Base-by-base conservation (phyloP, 176 grass and related monocot species). In the Zoysia japonica region DNA sequence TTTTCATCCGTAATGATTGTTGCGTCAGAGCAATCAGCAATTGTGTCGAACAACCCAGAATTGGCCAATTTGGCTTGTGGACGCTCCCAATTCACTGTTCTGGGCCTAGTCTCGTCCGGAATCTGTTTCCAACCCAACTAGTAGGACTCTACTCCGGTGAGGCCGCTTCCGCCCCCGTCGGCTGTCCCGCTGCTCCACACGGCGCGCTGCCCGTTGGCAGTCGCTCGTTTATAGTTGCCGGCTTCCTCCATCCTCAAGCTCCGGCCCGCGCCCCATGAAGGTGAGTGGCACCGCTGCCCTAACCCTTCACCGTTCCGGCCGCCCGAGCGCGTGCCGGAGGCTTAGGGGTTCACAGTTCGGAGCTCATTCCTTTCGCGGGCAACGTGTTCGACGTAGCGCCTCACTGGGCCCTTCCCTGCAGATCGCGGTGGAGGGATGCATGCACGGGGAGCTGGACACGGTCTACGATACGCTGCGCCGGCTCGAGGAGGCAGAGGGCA, bases 361-460 rank as follows among this genome's bases (percentile, higher is more conserved):
- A 71, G 43, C 13, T 16, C 11, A 11, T 38, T 17, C 0, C 3
- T 47, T 38, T 2, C 50, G 76, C 84, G 2, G 19, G 12, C 67
- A 9, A 82, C 10, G 1, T 90, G 87, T 70, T 93, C 79, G 90
- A 89, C 75, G 77, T 78, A 84, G 66, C 87, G 87, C 65, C 66
- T 84, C 59, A 47, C 20, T 20, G 76, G 42, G 36, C 56, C 2
- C 49, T 38, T 39, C 61, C 3, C 38, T 41, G 67, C 87, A 94
- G 94, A 94, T 94, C 16, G 91, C 91, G 19, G 87, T 97, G 49
- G 94, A 94, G 52, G 94, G 94, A 3, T 97, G 91, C 74, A 94
- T 94, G 94, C 94, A 94, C 48, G 90, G 92, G 37, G 96, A 94
- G 45, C 84, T 98, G 44, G 92, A 98, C 79, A 81, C 61, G 67